A percentile compares a stretch with the other conserved stretches of the same genome.
These are phyloP conservation scores for Limonium bicolor DNA, from an alignment of 148 eudicot genomes.

Conservation along the genomic window DNA sequence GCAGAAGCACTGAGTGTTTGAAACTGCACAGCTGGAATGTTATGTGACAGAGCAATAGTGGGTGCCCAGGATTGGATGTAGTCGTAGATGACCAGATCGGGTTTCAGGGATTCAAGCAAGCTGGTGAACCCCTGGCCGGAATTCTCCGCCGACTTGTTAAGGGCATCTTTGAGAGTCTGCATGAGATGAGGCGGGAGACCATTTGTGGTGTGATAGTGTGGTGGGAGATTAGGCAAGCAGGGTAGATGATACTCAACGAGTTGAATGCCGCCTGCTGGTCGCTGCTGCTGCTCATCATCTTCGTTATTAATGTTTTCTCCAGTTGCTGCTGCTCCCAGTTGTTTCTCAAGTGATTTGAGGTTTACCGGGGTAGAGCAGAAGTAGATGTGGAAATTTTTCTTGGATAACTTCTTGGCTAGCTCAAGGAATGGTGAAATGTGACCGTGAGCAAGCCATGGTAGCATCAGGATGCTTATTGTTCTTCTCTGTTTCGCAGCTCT, in stretches of 20 bases:
- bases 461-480: conserved; percentile 4
- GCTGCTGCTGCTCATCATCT: too few relatives aligned
- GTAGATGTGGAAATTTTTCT: conserved; percentile 8
- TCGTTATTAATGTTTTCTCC: too few relatives aligned
- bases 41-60: neutral
- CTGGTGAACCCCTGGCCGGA: conserved; percentile 1
- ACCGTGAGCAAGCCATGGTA: conserved; percentile 11
- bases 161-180: conserved; percentile 8
- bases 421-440: conserved; percentile 13
- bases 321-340: too few relatives aligned
- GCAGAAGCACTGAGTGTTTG: neutral
- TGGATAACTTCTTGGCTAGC: conserved; percentile 16
- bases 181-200: conserved; percentile 16
- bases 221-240: conserved; percentile 11
- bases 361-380: conserved; percentile 15
- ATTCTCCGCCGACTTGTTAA: conserved; percentile 5
- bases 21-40: conserved; percentile 7
- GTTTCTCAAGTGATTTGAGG: conserved; percentile 9
- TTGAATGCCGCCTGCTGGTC: too few relatives aligned
- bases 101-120: conserved; percentile 2
- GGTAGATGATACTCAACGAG: conserved; percentile 13
- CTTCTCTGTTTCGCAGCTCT: conserved; percentile 7
- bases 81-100: conserved; percentile 14
- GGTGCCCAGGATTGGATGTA: conserved; percentile 12
- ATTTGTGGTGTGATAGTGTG: conserved; percentile 17